Evolutionary conservation across 352 stramenopile genomes (phyloP), one percentile per base, ranked within the genome.

Genomic region (Pseudoperonospora humuli): DNA sequence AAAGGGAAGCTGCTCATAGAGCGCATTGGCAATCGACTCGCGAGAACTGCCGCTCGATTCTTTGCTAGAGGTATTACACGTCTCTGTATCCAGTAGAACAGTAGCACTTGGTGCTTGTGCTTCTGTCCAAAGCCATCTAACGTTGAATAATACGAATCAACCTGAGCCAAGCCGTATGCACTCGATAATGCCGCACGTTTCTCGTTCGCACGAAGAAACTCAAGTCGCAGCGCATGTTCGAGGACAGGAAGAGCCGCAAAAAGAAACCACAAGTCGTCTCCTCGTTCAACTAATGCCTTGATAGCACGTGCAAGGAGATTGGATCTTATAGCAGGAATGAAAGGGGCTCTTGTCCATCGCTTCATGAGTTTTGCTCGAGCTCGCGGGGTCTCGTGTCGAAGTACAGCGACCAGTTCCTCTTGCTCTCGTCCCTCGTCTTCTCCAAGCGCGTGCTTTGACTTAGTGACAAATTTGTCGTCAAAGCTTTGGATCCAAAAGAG

Each of bases 141-240:
- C 11, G 77, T 89, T 10, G 77, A 89, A 47, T 86, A 89, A 45
- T 89, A 89, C 13, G 71, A 57, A 20, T 82, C 64, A 31, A 80
- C 68, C 40, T 89, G 77, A 7, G 77, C 77, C 0, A 55, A 38
- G 14, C 42, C 47, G 28, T 80, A 84, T 21, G 62, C 57, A 29
- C 51, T 61, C 5, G 53, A 70, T 25, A 68, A 48, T 9, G 19
- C 42, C 9, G 50, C 74, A 14, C 15, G 41, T 8, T n/a, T 21
- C 3, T 61, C 34, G 43, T 88, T 88, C 3, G 19, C 19, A 1
- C 36, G 41, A 20, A 86, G 50, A 55, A 89, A 89, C 46, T 75
- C 40, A 43, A 82, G 24, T 2, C 75, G 72, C 14, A 86, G 26
- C 1, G 70, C 59, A 32, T 89, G 71, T 36, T 89, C 75, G 1